Conservation (phyloP, 305 asterid genomes). For the Fraxinus albicans region DNA sequence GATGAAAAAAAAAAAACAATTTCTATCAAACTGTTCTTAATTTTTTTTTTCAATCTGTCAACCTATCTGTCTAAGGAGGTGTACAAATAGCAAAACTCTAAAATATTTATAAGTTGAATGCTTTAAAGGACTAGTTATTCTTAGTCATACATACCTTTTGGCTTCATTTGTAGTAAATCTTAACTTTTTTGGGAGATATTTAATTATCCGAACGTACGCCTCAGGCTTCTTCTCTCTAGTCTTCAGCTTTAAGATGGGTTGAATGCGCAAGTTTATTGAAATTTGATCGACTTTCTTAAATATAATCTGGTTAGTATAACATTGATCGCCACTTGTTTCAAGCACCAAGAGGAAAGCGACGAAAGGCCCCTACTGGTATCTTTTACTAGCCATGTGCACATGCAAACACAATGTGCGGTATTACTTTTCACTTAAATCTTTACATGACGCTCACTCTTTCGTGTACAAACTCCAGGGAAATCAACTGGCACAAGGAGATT, state of each 20-base stretch:
- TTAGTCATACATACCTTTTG: neutral
- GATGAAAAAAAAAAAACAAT: too few relatives aligned
- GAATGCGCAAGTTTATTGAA: conserved; percentile 1
- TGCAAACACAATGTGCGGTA: neutral
- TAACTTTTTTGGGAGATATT: neutral
- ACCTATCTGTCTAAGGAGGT: too few relatives aligned
- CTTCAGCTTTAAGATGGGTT: neutral
- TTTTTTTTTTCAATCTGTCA: too few relatives aligned
- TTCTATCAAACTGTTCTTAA: too few relatives aligned
- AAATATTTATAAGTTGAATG: neutral
- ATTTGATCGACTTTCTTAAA: conserved; percentile 15
- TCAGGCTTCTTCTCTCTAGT: neutral
- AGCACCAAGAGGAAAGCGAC: conserved; percentile 87
- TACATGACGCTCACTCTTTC: neutral
- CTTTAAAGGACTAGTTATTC: neutral
- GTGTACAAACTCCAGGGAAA: conserved; percentile 43
- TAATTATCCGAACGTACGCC: neutral
- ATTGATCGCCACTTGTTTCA: conserved; percentile 90
- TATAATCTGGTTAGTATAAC: conserved; percentile 80
- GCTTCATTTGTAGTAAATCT: neutral
- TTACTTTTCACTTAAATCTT: neutral
- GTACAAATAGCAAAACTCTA: too few relatives aligned
- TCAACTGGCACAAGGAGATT: conserved; percentile 62
- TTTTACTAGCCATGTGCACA: neutral
- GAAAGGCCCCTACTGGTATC: conserved; percentile 65